Base-by-base conservation (phyloP, 2,329 filamentous ascomycete species). In the Coniochaeta sp. region DNA sequence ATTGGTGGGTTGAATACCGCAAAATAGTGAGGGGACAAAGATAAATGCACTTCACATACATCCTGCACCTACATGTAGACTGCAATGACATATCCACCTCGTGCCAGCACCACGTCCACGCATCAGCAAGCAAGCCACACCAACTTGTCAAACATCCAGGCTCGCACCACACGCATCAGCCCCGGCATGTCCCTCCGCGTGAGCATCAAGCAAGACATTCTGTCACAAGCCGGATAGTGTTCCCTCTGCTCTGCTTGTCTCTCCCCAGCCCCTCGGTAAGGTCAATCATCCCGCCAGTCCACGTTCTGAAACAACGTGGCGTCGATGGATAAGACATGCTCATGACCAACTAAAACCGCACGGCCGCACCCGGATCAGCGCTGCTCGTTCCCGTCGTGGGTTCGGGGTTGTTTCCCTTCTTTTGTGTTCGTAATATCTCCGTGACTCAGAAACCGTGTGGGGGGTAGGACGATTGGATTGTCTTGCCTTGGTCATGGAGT, bases 301-400 rank as follows among this genome's bases (percentile, higher is more conserved):
- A 42, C 22, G 22, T 22, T 26, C 38, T 42, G 38, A 42, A 42
- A 42, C 38, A 42, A n/a, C 38, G 38, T 42, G 38, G 38, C 38
- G 38, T 42, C 38, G 8, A 12, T 30, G 12, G 27, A 6, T 20
- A 3, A 38, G 10, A 20, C 33, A n/a, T n/a, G n/a, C n/a, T n/a
- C n/a, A n/a, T n/a, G n/a, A n/a, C n/a, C n/a, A n/a, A n/a, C n/a
- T n/a, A n/a, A n/a, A n/a, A n/a, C n/a, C n/a, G n/a, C 33, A 22
- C 33, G 33, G 33, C 33, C 18, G 33, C 16, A 20, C 8, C 33
- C 33, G 33, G 33, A 38, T 38, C 33, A 20, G 33, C 33, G 14
- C 33, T 8, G 16, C 33, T 10, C 16, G 6, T 30, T 10, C 33
- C 7, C 33, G 12, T 16, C 8, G 7, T 35, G 33, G 33, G 33